These are phyloP conservation scores for Penicillium ucsense DNA, from an alignment of 495 filamentous ascomycete species.

Conservation along the genomic window DNA sequence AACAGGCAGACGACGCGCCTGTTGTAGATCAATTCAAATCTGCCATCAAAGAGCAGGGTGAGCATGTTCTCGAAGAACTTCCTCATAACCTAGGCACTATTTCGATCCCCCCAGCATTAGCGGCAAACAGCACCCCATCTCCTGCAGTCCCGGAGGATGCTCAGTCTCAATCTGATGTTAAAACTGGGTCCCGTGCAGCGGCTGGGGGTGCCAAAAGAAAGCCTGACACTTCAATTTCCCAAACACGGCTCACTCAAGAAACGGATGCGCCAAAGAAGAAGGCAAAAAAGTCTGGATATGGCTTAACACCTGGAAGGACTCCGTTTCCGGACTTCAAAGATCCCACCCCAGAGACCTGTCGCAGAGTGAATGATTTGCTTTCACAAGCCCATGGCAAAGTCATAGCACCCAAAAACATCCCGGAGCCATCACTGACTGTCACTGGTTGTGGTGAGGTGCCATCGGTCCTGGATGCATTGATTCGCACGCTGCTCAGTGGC, in stretches of 20 bases:
- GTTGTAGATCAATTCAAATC: not conserved
- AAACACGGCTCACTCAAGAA: not conserved
- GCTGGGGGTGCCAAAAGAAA: constrained; percentile 10
- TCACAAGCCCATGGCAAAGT: constrained; percentile 57
- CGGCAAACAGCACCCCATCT: not conserved
- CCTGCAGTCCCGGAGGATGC: constrained; percentile 3
- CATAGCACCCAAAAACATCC: constrained; percentile 55
- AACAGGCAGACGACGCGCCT: too few relatives aligned
- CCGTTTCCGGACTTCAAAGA: constrained; percentile 63
- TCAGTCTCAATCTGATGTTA: constrained; percentile 3
- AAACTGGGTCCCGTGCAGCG: constrained; percentile 1
- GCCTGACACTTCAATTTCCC: constrained; percentile 9
- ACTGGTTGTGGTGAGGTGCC: constrained; percentile 93
- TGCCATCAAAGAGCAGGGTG: not conserved
- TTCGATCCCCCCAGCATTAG: not conserved
- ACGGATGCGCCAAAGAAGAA: constrained; percentile 10
- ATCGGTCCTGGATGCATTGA: constrained; percentile 77
- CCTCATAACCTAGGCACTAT: constrained; percentile 34
- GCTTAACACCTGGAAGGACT: constrained; percentile 32
- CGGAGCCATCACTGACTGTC: constrained; percentile 65
- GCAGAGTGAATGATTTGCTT: constrained; percentile 63
- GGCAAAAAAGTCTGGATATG: constrained; percentile 20
- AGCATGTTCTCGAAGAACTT: constrained; percentile 19
- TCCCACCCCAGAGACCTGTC: constrained; percentile 65
- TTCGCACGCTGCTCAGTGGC: constrained; percentile 72